Percentiles rank a stretch among this genome's conserved stretches.
Evolutionary conservation across 2,329 filamentous ascomycete genomes (phyloP).

Genomic region (Alternaria brassicae): DNA sequence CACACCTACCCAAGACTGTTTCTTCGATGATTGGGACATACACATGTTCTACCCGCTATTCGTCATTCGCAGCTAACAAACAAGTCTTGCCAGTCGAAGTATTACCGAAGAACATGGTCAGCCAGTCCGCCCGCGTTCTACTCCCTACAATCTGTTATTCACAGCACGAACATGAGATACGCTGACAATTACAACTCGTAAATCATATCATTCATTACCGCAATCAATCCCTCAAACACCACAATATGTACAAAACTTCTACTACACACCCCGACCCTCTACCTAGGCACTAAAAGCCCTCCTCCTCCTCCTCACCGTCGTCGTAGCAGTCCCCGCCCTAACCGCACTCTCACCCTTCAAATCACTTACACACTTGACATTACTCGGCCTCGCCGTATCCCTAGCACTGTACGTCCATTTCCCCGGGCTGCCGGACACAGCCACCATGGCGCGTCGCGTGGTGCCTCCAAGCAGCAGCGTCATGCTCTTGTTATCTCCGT

Average conservation of each 20-base stretch:
- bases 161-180: background rate
- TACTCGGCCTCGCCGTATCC: constrained; percentile 39
- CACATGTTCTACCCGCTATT: background rate
- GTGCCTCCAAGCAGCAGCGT: constrained; percentile 37
- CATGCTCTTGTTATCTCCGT: constrained; percentile 41
- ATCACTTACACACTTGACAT: constrained; percentile 37
- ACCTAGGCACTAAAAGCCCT: constrained; percentile 1
- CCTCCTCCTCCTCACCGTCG: constrained; percentile 28
- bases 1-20: background rate
- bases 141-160: background rate
- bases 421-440: constrained; percentile 27
- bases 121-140: background rate
- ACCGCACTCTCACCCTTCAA: constrained; percentile 32
- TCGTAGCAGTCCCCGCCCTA: constrained; percentile 28
- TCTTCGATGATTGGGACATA: background rate
- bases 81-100: background rate
- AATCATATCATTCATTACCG: background rate
- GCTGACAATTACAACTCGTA: background rate
- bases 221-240: background rate
- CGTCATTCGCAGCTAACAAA: background rate
- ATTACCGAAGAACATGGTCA: background rate
- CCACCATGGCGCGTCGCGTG: constrained; percentile 31
- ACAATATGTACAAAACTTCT: background rate
- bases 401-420: constrained; percentile 38
- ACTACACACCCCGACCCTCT: background rate